Evolutionary conservation across 169 alveolate species (phyloP), one percentile per base, ranked within the genome.

Genomic region (Plasmodium reichenowi): DNA sequence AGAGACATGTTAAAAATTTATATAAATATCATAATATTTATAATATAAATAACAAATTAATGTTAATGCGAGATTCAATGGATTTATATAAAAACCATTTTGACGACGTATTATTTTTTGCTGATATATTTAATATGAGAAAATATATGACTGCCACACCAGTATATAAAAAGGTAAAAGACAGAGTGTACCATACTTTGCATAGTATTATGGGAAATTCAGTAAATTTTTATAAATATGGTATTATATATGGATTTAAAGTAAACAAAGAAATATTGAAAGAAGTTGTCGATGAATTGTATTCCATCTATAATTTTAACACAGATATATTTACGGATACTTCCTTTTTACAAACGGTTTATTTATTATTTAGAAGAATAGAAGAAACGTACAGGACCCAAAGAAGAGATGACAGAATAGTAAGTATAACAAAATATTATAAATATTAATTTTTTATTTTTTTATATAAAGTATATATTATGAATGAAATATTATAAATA

Each of bases 81-180:
- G 88, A 76, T 48, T 76, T 68, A 22, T 76, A 76, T 52, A 26
- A 20, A 63, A 58, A 76, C 26, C 20, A 76, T 76, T 76, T 32
- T 22, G n/a, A 76, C 3, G 76, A 76, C 47, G 45, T 63, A 5
- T 62, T 76, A 48, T 76, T 72, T 64, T 64, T 45, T 48, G 88
- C 88, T 7, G 88, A 76, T 63, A 63, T 66, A 76, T 76, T 76
- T 29, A 76, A 63, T 76, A 20, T 76, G 45, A n/a, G 66, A 45
- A 76, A 22, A 1, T 6, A 56, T 3, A 1, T 63, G 8, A 12
- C 66, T 9, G 24, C 88, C 6, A 20, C 66, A 17, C 48, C 66
- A 10, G 68, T 75, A 9, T 29, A 5, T 10, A n/a, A 52, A 22
- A 63, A 50, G 2, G 1, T 12, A 1, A 60, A n/a, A 17, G 78